phyloP scores from a whole-genome alignment of 2,329 filamentous ascomycete genomes.

The Ploettnerulaceae sp. region DNA sequence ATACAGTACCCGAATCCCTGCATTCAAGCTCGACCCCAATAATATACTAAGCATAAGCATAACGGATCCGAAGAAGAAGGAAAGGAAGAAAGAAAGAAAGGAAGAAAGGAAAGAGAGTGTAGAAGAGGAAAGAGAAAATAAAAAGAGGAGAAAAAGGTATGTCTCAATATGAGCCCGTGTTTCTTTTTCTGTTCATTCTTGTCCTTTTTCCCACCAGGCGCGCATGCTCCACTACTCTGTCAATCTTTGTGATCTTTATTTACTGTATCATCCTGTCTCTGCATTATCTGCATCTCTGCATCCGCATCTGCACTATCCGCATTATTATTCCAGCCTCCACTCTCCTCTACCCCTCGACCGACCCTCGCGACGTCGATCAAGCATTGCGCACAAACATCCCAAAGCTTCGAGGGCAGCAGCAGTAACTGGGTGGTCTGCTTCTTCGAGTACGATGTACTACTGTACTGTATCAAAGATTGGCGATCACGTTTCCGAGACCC shows the following conservation, averaged over 20 bases:
- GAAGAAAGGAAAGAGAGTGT: too few relatives aligned
- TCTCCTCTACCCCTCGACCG: neutral
- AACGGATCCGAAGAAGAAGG: neutral
- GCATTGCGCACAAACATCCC: conserved; percentile 3
- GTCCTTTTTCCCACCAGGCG: too few relatives aligned
- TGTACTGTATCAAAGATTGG: too few relatives aligned
- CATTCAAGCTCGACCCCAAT: neutral
- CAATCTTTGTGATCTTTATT: too few relatives aligned
- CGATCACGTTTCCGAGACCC: too few relatives aligned
- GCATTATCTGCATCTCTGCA: too few relatives aligned
- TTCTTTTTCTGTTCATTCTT: too few relatives aligned
- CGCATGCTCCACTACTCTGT: too few relatives aligned
- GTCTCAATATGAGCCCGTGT: too few relatives aligned
- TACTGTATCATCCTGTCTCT: too few relatives aligned
- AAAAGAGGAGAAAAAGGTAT: too few relatives aligned
- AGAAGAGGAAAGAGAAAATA: too few relatives aligned
- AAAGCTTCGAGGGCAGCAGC: neutral
- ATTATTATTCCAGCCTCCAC: neutral
- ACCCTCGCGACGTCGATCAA: neutral
- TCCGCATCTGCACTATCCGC: neutral
- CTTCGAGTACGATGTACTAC: neutral
- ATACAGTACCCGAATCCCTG: conserved; percentile 9
- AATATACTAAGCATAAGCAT: neutral
- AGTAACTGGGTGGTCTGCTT: neutral
- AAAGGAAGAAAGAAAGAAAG: neutral